phyloP scores from a whole-genome alignment of 2,329 filamentous ascomycete species.

The Alternaria alternata region DNA sequence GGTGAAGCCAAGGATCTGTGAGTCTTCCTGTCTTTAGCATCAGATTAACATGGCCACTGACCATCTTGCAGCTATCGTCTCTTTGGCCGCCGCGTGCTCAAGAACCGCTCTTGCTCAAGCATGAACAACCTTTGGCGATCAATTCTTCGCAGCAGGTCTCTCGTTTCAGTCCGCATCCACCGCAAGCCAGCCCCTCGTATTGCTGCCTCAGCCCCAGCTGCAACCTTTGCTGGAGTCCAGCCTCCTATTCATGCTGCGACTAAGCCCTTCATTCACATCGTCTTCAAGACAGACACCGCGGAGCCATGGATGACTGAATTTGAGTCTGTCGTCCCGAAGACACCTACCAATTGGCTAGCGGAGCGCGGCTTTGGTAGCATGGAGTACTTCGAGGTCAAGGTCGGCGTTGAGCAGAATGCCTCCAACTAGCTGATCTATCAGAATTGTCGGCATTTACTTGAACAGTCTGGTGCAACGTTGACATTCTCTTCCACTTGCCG shows the following conservation, averaged over 20 bases:
- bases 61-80: conserved; percentile 36
- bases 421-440: not conserved
- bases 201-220: not conserved
- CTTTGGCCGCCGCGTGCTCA: conserved; percentile 36
- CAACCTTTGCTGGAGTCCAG: not conserved
- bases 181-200: conserved; percentile 16
- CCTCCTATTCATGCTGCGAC: not conserved
- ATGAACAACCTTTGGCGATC: conserved; percentile 38
- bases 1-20: conserved; percentile 45
- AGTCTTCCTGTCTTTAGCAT: conserved; percentile 8
- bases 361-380: conserved; percentile 33
- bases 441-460: not conserved
- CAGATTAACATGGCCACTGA: conserved; percentile 6
- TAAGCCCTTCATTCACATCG: conserved; percentile 35
- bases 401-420: conserved; percentile 24
- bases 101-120: conserved; percentile 25
- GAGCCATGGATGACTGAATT: conserved; percentile 35
- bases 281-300: conserved; percentile 31
- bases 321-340: conserved; percentile 17
- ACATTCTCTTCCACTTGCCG: not conserved
- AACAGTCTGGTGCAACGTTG: not conserved
- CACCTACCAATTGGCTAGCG: conserved; percentile 25
- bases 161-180: conserved; percentile 32
- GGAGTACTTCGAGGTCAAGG: conserved; percentile 41
- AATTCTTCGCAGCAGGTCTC: conserved; percentile 29